phyloP scores from a whole-genome alignment of 169 alveolate genomes.

The Cyclospora cayetanensis region DNA sequence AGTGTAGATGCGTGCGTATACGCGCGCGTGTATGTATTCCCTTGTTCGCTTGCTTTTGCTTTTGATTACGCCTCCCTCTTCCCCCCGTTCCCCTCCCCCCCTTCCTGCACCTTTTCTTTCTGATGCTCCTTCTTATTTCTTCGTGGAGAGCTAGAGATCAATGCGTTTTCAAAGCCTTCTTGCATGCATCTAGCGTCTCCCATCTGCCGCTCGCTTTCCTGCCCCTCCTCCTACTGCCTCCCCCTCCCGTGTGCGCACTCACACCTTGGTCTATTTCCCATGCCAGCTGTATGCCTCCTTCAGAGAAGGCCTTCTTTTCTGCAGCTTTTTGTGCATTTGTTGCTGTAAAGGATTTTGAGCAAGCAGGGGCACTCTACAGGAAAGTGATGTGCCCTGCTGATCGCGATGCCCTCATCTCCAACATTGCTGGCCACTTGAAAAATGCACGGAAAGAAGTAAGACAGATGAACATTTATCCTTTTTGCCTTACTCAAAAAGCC shows the following conservation, averaged over 20 bases:
- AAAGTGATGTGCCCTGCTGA: neutral
- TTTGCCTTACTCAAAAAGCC: neutral
- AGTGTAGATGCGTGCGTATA: no score
- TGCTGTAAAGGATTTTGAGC: neutral
- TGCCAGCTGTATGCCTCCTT: no score
- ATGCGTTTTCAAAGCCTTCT: no score
- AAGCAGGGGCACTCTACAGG: neutral
- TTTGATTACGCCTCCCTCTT: neutral
- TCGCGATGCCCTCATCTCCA: neutral
- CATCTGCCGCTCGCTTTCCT: no score
- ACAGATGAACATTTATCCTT: neutral
- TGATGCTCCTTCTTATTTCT: no score
- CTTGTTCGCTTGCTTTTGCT: neutral
- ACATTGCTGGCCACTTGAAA: neutral
- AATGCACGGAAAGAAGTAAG: neutral
- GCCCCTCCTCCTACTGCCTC: neutral
- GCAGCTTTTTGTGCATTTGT: neutral
- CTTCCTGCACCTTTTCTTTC: neutral
- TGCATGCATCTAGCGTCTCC: neutral
- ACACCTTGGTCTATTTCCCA: neutral
- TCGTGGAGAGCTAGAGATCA: no score
- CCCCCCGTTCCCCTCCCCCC: neutral
- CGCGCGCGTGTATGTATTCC: no score
- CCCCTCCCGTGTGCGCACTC: neutral
- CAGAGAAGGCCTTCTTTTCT: no score